Base-by-base conservation (phyloP, 257 asterid species). In the Paulownia fortunei region DNA sequence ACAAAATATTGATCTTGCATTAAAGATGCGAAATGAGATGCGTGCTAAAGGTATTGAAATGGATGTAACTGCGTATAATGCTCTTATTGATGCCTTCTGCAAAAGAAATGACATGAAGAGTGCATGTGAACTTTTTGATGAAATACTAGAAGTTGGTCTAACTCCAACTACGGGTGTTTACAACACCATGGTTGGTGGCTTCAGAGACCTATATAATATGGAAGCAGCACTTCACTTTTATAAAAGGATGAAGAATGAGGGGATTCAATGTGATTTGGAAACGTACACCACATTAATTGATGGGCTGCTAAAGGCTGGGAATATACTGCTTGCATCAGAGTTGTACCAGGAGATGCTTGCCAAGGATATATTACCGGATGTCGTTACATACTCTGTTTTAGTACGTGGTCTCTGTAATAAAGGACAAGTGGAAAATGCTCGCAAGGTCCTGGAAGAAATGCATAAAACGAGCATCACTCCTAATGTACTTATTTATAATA, bases 251-350 rank as follows among this genome's bases (percentile, higher is more conserved):
- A 84, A 77, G 66, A 71, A 69, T 13, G 90, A 87, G 70, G 89
- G 88, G n/a, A 77, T 89, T 76, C 82, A 81, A 37, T 86, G 90
- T 75, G 96, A 94, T 85, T 75, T 88, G 86, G 83, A 72, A 47
- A 94, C 94, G 44, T 94, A 94, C 81, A 94, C 98, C 67, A 90
- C 98, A 15, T 78, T 94, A 82, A 89, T 94, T 47, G 97, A 88
- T 80, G 94, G 88, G 79, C 84, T 88, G 55, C 76, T 92, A 21
- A 91, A 88, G 77, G 90, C 74, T 37, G 97, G 96, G 72, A 84
- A 89, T 52, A 58, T 86, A 66, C 69, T 75, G 24, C 82, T 77
- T 34, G 97, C 96, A 26, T 87, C 89, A 2, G 90, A 88, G 68
- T 26, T 91, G 74, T 94, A 87, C 83, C 80, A 80, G 72, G 93